Conservation (phyloP, 768 basidiomycete species). For the Boletus pseudo-olivaceus region DNA sequence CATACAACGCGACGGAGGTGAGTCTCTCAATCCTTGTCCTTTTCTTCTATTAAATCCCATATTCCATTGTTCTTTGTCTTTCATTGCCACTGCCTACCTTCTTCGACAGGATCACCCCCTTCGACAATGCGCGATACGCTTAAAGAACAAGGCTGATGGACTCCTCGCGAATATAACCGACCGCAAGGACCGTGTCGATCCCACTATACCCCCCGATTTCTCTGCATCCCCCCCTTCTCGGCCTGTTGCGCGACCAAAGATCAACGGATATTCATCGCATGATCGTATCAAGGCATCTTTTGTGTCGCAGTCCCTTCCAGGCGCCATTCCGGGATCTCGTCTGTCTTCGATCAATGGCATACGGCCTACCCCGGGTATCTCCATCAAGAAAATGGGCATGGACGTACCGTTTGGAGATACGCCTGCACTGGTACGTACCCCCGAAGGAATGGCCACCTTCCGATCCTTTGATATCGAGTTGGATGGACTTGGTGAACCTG, state of each 20-base stretch:
- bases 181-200: slow-evolving; percentile 75
- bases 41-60: not conserved
- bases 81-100: not conserved
- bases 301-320: slow-evolving; percentile 9
- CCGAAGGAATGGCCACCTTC: slow-evolving; percentile 72
- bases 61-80: not conserved
- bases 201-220: slow-evolving; percentile 52
- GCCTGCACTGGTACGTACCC: slow-evolving; percentile 65
- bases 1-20: slow-evolving; percentile 89
- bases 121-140: slow-evolving; percentile 72
- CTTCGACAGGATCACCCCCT: slow-evolving; percentile 77
- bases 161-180: slow-evolving; percentile 89
- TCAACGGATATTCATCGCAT: slow-evolving; percentile 39
- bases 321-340: slow-evolving; percentile 3
- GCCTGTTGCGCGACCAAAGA: slow-evolving; percentile 39
- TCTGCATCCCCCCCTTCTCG: slow-evolving; percentile 26
- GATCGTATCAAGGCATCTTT: slow-evolving; percentile 25
- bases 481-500: slow-evolving; percentile 35
- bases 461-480: slow-evolving; percentile 54
- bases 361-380: slow-evolving; percentile 7
- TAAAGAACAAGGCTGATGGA: slow-evolving; percentile 81
- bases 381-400: slow-evolving; percentile 21
- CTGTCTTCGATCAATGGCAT: slow-evolving; percentile 16
- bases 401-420: slow-evolving; percentile 61
- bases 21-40: slow-evolving; percentile 28